A percentile compares a stretch with the other conserved stretches of the same genome.
phyloP scores from a whole-genome alignment of 257 asterid species.

The Nicotiana noctiflora region DNA sequence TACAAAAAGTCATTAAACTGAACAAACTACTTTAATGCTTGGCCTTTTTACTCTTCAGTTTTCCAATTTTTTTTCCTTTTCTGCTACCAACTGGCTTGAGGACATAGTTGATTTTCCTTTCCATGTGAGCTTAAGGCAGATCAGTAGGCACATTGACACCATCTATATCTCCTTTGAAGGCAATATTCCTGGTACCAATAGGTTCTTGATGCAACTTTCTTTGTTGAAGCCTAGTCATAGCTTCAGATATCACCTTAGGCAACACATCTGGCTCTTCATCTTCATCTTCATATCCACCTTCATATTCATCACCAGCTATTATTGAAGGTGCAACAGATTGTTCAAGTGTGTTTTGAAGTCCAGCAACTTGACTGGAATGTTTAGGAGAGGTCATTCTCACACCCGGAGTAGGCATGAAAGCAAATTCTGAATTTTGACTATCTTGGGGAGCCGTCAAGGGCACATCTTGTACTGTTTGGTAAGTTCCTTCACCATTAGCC shows the following conservation, averaged over 20 bases:
- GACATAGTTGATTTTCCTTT: not conserved
- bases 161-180: not conserved
- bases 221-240: not conserved
- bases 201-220: not conserved
- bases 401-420: too few species aligned
- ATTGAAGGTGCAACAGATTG: too few species aligned
- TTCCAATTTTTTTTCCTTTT: not conserved
- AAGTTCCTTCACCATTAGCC: too few species aligned
- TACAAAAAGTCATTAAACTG: too few species aligned
- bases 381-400: too few species aligned
- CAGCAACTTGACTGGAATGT: too few species aligned
- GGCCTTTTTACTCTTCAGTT: not conserved
- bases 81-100: not conserved
- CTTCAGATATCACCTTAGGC: not conserved
- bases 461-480: too few species aligned
- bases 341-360: too few species aligned
- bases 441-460: too few species aligned
- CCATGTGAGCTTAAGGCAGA: not conserved
- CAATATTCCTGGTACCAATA: not conserved
- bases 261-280: not conserved
- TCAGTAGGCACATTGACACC: not conserved
- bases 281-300: too few species aligned
- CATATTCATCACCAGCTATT: too few species aligned
- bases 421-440: too few species aligned
- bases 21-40: not conserved